Base-by-base conservation (phyloP, 306 rosid species). In the Vigna trinervia region DNA sequence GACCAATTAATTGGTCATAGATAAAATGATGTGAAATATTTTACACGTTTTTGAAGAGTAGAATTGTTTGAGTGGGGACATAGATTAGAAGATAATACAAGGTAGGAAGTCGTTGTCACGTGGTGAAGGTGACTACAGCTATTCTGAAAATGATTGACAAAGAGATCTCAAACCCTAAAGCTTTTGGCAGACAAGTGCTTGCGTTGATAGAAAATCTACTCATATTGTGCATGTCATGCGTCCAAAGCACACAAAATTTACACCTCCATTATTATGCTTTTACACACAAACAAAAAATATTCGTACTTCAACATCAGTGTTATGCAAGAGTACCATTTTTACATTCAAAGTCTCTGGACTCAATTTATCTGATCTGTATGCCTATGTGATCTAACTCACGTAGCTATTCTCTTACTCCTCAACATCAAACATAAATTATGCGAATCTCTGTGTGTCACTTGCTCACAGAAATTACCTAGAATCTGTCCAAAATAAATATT, bases 181-280 rank as follows among this genome's bases (percentile, higher is more conserved):
- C 50, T 79, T 59, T 79, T 71, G 83, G 78, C 73, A 62, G 78
- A 65, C 83, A 79, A 79, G 78, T 50, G 73, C 66, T 71, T 79
- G 66, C 43, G 36, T 45, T 79, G 54, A 34, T 38, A 38, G 76
- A 51, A 30, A 53, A 38, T 63, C 64, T 12, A 52, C 12, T 52
- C 50, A 9, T 39, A 12, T 58, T 32, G 43, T 60, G 20, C 67
- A 60, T 60, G 43, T 32, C 67, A 60, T 60, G 67, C 20, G 20
- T 60, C 12, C 34, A n/a, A 38, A n/a, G 10, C 15, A 38, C 8
- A 64, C 1, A n/a, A 11, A 65, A 19, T 36, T 36, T 51, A 30
- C 61, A 69, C 46, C 39, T 57, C n/a, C 51, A 46, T 39, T 23
- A 39, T 45, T 23, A 30, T 19, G 45, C 77, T 47, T 70, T 68